Conservation (phyloP, 1,139 yeast genomes). For the Hanseniaspora gamundiae region DNA sequence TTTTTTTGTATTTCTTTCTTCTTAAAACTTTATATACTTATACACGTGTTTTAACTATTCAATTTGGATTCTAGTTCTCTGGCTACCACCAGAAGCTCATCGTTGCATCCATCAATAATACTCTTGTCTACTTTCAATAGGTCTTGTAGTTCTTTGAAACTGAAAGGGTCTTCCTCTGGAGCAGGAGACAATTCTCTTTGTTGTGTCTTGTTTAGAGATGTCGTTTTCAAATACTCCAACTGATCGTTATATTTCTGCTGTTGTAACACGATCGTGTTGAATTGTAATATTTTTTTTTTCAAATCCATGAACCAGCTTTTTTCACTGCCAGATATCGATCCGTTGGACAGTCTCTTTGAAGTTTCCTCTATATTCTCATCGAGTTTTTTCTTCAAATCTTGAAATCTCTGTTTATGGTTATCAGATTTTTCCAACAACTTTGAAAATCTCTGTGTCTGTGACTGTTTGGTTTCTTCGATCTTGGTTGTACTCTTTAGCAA, state of each 20-base stretch:
- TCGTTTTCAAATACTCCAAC: constrained; percentile 9
- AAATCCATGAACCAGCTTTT: constrained; percentile 1
- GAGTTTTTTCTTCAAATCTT: not conserved
- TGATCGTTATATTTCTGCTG: constrained; percentile 7
- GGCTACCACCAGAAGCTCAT: constrained; percentile 11
- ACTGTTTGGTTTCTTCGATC: not conserved
- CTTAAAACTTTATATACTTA: too few relatives aligned
- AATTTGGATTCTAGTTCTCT: constrained; percentile 5
- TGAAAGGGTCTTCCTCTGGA: constrained; percentile 7
- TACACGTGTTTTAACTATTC: too few relatives aligned
- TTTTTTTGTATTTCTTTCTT: too few relatives aligned
- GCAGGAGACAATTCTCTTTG: too few relatives aligned
- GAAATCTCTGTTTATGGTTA: not conserved
- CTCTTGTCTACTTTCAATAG: constrained; percentile 16
- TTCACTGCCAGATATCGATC: not conserved
- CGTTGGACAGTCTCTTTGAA: not conserved
- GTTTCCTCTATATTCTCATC: not conserved
- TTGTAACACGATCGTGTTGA: not conserved
- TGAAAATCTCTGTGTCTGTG: not conserved
- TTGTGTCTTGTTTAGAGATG: constrained; percentile 4
- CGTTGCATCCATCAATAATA: constrained; percentile 17
- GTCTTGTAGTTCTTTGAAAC: constrained; percentile 12
- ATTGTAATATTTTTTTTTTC: not conserved
- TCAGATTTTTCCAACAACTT: not conserved
- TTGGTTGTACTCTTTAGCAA: not conserved